These are phyloP conservation scores for Pseudopyricularia javanii DNA, from an alignment of 2,329 filamentous ascomycete species.

Conservation along the genomic window DNA sequence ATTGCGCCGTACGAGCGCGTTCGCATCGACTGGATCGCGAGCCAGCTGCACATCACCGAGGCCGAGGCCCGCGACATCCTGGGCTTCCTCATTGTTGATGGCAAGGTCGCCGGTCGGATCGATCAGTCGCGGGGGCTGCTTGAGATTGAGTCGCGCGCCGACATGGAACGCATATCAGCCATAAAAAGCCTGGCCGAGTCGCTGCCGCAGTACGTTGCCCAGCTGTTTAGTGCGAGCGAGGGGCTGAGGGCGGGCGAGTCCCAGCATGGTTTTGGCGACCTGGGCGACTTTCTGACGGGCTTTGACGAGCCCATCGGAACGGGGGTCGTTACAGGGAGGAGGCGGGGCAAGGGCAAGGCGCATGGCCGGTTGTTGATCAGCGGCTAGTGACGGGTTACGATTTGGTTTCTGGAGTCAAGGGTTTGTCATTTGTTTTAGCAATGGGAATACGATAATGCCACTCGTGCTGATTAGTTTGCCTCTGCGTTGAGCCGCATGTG, in stretches of 20 bases:
- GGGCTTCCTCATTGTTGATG: constrained; percentile 86
- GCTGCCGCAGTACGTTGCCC: constrained; percentile 55
- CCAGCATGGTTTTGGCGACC: neutral
- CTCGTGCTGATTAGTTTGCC: too few species aligned
- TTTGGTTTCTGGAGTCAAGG: too few species aligned
- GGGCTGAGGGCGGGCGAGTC: constrained; percentile 36
- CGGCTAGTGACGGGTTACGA: too few species aligned
- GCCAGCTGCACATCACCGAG: constrained; percentile 73
- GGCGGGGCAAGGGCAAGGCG: neutral
- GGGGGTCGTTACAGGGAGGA: neutral
- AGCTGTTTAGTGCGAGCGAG: constrained; percentile 67
- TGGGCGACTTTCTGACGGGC: constrained; percentile 4
- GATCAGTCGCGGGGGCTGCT: constrained; percentile 80
- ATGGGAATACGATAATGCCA: too few species aligned
- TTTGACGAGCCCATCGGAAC: neutral
- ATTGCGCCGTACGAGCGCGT: constrained; percentile 93
- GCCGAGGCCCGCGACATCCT: constrained; percentile 89
- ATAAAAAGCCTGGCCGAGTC: constrained; percentile 62
- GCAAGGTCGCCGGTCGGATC: constrained; percentile 76
- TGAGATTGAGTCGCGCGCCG: constrained; percentile 62
- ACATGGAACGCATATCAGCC: constrained; percentile 62
- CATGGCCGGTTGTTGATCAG: too few species aligned
- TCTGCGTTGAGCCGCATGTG: too few species aligned
- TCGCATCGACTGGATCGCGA: constrained; percentile 76
- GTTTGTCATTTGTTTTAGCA: too few species aligned